Evolutionary conservation across 2,329 filamentous ascomycete species (phyloP), one percentile per base, ranked within the genome.

Genomic region (Ustulina deusta): DNA sequence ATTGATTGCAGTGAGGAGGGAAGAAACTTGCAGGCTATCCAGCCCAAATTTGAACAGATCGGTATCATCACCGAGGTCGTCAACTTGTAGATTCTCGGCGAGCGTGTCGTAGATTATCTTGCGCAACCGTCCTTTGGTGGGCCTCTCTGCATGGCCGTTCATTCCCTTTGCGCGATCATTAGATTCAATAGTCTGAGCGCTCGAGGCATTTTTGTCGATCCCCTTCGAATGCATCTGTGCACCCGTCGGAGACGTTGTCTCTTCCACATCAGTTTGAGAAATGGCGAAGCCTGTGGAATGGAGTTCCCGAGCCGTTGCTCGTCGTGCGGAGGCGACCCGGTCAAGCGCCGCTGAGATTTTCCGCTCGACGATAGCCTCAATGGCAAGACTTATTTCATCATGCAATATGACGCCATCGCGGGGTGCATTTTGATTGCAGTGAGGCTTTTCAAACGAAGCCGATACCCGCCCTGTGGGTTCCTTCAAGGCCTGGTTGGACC

Each of bases 41-140:
- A 66, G 63, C 10, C 58, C 51, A 32, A 62, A 52, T 42, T 62
- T 57, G 42, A 62, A 61, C n/a, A 62, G 58, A 66, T 66, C 57
- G 9, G 58, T 62, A 15, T 62, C 57, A 51, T 66, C 63, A 20
- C 48, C 15, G 20, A 65, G 42, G 22, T 58, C 42, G 2, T 61
- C 44, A 49, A 61, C 11, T 22, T 52, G 49, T n/a, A 57, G 36
- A 32, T 51, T 66, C 29, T 66, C 58, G 2, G 58, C 58, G 10
- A 66, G 49, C 15, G 44, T 65, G 6, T 60, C 57, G 15, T 49
- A 42, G 25, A 66, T 54, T 32, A 44, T 40, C 25, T 62, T 36
- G 15, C 32, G 32, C 27, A 62, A n/a, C 49, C 25, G 56, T 44
- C 15, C n/a, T 20, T 46, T 5, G 3, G 11, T 17, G 20, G 20